Base-by-base conservation (phyloP, 169 alveolate species). In the Ichthyophthirius multifiliis region DNA sequence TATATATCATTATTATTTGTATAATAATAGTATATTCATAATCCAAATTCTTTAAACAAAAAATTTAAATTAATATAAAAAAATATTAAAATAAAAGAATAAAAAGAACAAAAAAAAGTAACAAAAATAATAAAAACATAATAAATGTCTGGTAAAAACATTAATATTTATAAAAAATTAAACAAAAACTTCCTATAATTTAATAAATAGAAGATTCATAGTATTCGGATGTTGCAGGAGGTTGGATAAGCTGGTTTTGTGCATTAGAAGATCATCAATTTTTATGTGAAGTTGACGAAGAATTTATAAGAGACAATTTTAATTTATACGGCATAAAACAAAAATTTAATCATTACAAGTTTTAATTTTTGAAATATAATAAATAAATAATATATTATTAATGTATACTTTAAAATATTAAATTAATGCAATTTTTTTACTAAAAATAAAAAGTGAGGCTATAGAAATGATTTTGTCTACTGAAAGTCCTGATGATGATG, bases 211-310 rank as follows among this genome's bases (percentile, higher is more conserved):
- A 81, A 76, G 86, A 81, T 16, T 71, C 82, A 39, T 48, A 48
- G 55, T 81, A 67, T 41, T 71, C 81, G 39, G 81, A 67, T 32
- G 63, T 46, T 81, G 65, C 80, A 18, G 86, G 86, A 34, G 86
- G 86, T n/a, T 95, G 98, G 97, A 92, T 95, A 37, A 83, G 86
- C 46, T 95, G 98, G 96, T 91, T 92, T 81, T 92, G 96, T 63
- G 86, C 90, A 55, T 77, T 93, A 12, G 96, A 92, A 80, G 98
- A 96, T 32, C 96, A 95, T 76, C 92, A 92, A 75, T 95, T 91
- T 83, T 89, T 95, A 34, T 74, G 81, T 4, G 96, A 95, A 86
- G 94, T 93, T 1, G 98, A 95, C 71, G 93, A 90, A 37, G 95
- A 92, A 10, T 94, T 71, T 65, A 88, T 92, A 30, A 81, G 82